Percentiles rank a stretch among this genome's conserved stretches.
These are phyloP conservation scores for Nicotiana sylvestris DNA, from an alignment of 257 asterid genomes.

Conservation along the genomic window DNA sequence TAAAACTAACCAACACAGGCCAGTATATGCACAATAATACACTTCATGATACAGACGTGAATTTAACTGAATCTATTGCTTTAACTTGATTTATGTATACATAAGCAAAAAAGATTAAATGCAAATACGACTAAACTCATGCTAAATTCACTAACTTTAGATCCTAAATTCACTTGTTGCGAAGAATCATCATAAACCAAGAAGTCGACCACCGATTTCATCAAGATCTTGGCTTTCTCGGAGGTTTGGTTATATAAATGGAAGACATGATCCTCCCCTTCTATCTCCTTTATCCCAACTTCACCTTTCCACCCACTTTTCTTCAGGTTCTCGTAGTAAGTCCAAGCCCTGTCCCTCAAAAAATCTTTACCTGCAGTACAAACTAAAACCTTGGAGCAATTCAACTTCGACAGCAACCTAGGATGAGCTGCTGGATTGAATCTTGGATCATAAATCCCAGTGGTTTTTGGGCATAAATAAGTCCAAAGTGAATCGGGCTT, in stretches of 20 bases:
- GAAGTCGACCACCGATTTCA: slow-evolving; percentile 33
- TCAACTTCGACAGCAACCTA: slow-evolving; percentile 35
- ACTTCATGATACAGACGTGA: not conserved
- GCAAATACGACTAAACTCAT: not conserved
- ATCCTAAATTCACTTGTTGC: not conserved
- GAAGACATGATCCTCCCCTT: slow-evolving; percentile 68
- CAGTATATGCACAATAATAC: not conserved
- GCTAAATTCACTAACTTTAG: not conserved
- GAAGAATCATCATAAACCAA: not conserved
- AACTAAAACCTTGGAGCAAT: slow-evolving; percentile 50
- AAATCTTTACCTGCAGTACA: slow-evolving; percentile 50
- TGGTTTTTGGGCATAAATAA: slow-evolving; percentile 5
- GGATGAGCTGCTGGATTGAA: slow-evolving; percentile 59
- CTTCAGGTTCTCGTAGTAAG: slow-evolving; percentile 53
- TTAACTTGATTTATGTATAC: not conserved
- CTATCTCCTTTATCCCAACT: slow-evolving; percentile 45
- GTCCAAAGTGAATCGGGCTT: slow-evolving; percentile 39
- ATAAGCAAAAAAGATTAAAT: not conserved
- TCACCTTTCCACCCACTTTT: slow-evolving; percentile 63
- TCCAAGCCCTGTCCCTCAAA: slow-evolving; percentile 44
- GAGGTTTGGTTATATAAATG: slow-evolving; percentile 27
- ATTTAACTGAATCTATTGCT: too few relatives aligned
- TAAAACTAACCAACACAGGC: not conserved
- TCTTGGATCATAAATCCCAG: slow-evolving; percentile 49
- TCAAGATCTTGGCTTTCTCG: slow-evolving; percentile 42